These are phyloP conservation scores for Tephrocybe sp. DNA, from an alignment of 768 basidiomycete genomes.

Conservation along the genomic window DNA sequence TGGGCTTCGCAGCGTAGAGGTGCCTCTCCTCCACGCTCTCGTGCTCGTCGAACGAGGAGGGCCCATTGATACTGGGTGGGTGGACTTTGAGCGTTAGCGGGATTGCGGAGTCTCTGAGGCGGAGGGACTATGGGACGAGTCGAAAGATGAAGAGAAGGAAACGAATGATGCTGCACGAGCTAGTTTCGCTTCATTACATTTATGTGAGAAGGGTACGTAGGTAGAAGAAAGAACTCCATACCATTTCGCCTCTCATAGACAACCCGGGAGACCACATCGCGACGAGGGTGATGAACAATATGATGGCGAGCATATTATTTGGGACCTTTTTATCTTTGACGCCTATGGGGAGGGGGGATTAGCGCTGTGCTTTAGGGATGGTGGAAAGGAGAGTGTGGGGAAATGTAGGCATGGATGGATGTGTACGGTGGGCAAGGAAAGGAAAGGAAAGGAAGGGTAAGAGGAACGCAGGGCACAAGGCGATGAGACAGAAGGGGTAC, in stretches of 20 bases:
- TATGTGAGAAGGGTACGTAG: no score
- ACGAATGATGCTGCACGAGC: slow-evolving; percentile 25
- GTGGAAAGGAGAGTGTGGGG: no score
- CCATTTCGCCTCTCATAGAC: slow-evolving; percentile 73
- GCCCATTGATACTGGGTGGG: slow-evolving; percentile 31
- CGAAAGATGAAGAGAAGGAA: slow-evolving; percentile 22
- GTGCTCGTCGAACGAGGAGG: background rate
- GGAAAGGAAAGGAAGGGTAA: no score
- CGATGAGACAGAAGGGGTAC: no score
- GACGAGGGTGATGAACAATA: slow-evolving; percentile 66
- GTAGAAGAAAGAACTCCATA: slow-evolving; percentile 26
- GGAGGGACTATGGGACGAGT: no score
- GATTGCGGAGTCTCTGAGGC: no score
- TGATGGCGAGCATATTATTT: slow-evolving; percentile 69
- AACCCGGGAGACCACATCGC: slow-evolving; percentile 84
- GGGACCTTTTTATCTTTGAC: slow-evolving; percentile 45
- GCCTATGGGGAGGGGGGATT: slow-evolving; percentile 24
- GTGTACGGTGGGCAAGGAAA: no score
- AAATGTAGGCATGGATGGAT: no score
- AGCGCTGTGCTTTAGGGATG: background rate
- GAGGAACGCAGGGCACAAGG: no score
- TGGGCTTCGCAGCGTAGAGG: slow-evolving; percentile 55
- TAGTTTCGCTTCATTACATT: slow-evolving; percentile 54
- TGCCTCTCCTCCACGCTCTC: slow-evolving; percentile 32
- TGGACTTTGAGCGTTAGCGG: slow-evolving; percentile 38